Conservation (phyloP, 2,329 filamentous ascomycete species). For the Emergomyces africanus region DNA sequence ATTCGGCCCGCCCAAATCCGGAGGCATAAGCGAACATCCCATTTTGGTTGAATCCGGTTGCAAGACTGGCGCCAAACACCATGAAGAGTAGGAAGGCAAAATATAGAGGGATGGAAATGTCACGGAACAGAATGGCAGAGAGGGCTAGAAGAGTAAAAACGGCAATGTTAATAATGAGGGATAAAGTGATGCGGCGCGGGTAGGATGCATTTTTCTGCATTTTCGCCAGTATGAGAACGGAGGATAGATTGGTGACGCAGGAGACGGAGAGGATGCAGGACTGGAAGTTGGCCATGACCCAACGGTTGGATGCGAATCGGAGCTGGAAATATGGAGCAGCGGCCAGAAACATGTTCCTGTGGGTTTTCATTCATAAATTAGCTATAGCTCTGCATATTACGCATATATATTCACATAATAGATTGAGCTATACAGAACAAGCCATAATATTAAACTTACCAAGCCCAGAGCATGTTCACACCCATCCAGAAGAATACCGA, state of each 20-base stretch:
- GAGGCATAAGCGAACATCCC: constrained; percentile 86
- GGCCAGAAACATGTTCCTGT: constrained; percentile 95
- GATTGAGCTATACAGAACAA: background rate
- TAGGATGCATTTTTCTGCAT: constrained; percentile 77
- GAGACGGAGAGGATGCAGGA: constrained; percentile 78
- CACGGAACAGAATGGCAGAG: constrained; percentile 59
- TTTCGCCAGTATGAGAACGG: constrained; percentile 64
- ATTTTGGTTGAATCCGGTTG: constrained; percentile 80
- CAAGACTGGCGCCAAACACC: constrained; percentile 66
- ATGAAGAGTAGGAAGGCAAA: constrained; percentile 71
- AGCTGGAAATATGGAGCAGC: constrained; percentile 84
- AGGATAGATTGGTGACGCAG: constrained; percentile 65
- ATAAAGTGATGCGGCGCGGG: constrained; percentile 67
- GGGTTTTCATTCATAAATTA: background rate
- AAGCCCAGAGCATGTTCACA: constrained; percentile 93
- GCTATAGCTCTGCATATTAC: background rate
- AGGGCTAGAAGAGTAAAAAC: constrained; percentile 67
- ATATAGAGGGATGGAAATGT: constrained; percentile 52
- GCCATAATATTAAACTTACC: constrained; percentile 43
- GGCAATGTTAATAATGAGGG: constrained; percentile 62
- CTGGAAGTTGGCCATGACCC: constrained; percentile 73
- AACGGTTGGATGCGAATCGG: constrained; percentile 59
- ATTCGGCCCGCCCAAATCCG: constrained; percentile 72
- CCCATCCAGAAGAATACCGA: constrained; percentile 72
- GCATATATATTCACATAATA: constrained; percentile 8